Percentiles rank a stretch among this genome's conserved stretches.
Evolutionary conservation across 192 early-diverging fungal genomes (phyloP).

Genomic region (Backusella luteola): DNA sequence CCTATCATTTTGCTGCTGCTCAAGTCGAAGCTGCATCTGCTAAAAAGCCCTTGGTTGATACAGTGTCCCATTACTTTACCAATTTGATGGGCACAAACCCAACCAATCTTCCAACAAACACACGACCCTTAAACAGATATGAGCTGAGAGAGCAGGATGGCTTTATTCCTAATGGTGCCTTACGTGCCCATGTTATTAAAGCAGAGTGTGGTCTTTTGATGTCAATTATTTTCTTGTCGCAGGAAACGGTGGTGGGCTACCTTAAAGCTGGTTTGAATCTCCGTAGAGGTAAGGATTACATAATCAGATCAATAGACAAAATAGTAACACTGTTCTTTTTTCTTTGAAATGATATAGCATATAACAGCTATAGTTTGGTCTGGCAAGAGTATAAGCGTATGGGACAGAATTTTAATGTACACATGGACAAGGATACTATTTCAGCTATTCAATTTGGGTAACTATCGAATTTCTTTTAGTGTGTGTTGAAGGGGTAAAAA

Average conservation of each 20-base stretch:
- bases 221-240: slow-evolving; percentile 43
- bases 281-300: slow-evolving; percentile 48
- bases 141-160: slow-evolving; percentile 14
- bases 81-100: slow-evolving; percentile 38
- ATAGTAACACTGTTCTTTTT: background rate
- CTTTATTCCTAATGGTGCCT: slow-evolving; percentile 50
- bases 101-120: slow-evolving; percentile 30
- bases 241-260: slow-evolving; percentile 53
- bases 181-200: slow-evolving; percentile 50
- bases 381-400: slow-evolving; percentile 43
- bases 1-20: slow-evolving; percentile 44
- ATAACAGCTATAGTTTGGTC: slow-evolving; percentile 36
- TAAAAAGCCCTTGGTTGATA: slow-evolving; percentile 37
- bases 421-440: slow-evolving; percentile 36
- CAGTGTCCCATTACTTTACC: slow-evolving; percentile 41
- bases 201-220: slow-evolving; percentile 52
- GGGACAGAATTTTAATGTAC: slow-evolving; percentile 31
- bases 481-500: background rate
- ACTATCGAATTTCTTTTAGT: background rate
- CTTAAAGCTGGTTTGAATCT: slow-evolving; percentile 53
- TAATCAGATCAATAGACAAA: slow-evolving; percentile 24
- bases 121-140: slow-evolving; percentile 18
- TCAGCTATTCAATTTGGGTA: slow-evolving; percentile 42
- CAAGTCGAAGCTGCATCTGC: slow-evolving; percentile 50
- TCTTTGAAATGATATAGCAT: slow-evolving; percentile 16